Conservation (phyloP, 352 stramenopile genomes). For the Thalassiosira exigua region DNA sequence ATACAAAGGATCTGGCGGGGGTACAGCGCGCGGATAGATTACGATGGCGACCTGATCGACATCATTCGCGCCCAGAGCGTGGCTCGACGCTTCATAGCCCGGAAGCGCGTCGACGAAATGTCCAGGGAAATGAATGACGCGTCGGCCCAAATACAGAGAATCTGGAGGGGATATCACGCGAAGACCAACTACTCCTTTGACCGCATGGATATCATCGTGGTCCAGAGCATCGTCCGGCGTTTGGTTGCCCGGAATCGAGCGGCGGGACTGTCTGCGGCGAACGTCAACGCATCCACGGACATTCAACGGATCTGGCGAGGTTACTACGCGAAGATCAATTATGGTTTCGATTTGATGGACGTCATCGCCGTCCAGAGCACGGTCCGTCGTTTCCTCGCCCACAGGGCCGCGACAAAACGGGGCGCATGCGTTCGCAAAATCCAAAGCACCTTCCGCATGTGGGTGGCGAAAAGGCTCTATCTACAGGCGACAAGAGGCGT, state of each 20-base stretch:
- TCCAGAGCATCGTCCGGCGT: conserved; percentile 28
- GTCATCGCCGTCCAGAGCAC: conserved; percentile 70
- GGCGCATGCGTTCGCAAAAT: conserved; percentile 25
- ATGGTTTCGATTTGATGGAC: conserved; percentile 49
- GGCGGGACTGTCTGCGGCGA: not conserved
- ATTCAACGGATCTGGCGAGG: conserved; percentile 9
- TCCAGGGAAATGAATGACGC: conserved; percentile 4
- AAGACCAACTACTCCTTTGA: conserved; percentile 26
- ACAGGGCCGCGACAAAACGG: not conserved
- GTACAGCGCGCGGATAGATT: conserved; percentile 41
- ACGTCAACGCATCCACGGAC: not conserved
- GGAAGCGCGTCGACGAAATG: conserved; percentile 11
- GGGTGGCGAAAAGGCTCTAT: conserved; percentile 18
- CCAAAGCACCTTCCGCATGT: conserved; percentile 31
- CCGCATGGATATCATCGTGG: conserved; percentile 4
- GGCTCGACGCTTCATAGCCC: conserved; percentile 7
- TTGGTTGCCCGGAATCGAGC: not conserved
- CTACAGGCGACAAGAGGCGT: conserved; percentile 7
- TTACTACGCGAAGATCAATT: conserved; percentile 8
- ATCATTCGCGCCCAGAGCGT: conserved; percentile 25
- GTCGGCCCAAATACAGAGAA: conserved; percentile 50
- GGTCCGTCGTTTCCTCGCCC: conserved; percentile 34
- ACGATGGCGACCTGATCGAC: conserved; percentile 57
- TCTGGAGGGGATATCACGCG: conserved; percentile 46
- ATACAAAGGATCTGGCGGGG: conserved; percentile 56